Base-by-base conservation (phyloP, 176 grass and related monocot species). In the Puccinellia tenuiflora region DNA sequence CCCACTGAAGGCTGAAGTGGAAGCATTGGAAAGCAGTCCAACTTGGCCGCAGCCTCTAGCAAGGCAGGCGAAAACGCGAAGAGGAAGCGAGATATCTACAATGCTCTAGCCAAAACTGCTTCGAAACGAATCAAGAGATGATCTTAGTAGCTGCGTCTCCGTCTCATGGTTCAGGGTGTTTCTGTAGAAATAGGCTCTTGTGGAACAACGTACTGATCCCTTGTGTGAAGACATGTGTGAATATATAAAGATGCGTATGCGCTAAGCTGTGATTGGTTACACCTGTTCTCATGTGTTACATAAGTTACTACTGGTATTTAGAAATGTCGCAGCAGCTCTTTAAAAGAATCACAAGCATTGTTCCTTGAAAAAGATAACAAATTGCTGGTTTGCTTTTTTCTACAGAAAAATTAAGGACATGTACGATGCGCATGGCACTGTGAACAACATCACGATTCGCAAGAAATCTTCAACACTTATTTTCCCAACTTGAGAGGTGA, bases 1-100 rank as follows among this genome's bases (percentile, higher is more conserved):
- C 96, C 63, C 87, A 96, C 21, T 96, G 96, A 93, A 93, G 93
- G 56, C 75, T 99, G 35, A 99, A 96, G 73, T 93, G 63, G 89
- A 90, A 73, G 93, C 87, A 15, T 77, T 95, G 62, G 91, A 95
- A 69, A 82, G 28, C 88, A 92, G 53, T 78, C 83, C 55, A 92
- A 86, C 7, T 22, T 53, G 66, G 81, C 67, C 2, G 59, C 70
- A 62, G 77, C 73, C 35, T 82, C 89, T 75, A 85, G 74, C 61
- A 99, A 85, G 68, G 62, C 85, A 0, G 91, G 96, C 1, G 93
- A 96, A 47, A 91, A 84, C 9, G 90, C 91, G 0, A 99, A 99
- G 87, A 83, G 96, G 40, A 94, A 99, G 89, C 91, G 87, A 29
- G 96, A 93, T 42, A 99, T 96, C 65, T 92, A 84, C 74, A 90